Evolutionary conservation across 2,329 filamentous ascomycete genomes (phyloP).

Genomic region (Fusarium floridanum): DNA sequence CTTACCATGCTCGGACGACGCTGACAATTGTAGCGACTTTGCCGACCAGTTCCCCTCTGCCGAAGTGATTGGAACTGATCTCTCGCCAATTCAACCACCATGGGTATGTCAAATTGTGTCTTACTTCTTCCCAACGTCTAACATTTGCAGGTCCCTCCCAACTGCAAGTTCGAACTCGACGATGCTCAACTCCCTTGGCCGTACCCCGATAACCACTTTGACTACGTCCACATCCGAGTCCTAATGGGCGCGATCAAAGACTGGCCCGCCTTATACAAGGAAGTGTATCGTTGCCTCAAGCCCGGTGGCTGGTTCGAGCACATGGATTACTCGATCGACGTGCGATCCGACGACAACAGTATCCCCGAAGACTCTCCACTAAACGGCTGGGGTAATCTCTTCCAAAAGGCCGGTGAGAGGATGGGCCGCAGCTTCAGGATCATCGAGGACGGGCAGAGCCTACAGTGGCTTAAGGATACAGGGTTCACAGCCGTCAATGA

Average conservation of each 20-base stretch:
- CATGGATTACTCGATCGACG: slow-evolving; percentile 42
- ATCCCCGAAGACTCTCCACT: slow-evolving; percentile 41
- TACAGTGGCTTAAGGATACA: slow-evolving; percentile 1
- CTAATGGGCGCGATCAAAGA: slow-evolving; percentile 68
- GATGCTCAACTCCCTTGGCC: slow-evolving; percentile 49
- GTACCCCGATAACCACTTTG: slow-evolving; percentile 56
- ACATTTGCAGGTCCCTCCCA: slow-evolving; percentile 56
- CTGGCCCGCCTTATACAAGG: slow-evolving; percentile 66
- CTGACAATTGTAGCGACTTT: slow-evolving; percentile 57
- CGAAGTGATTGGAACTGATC: slow-evolving; percentile 64
- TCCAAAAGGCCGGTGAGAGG: slow-evolving; percentile 44
- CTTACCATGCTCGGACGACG: too few species aligned
- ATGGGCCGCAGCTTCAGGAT: slow-evolving; percentile 47
- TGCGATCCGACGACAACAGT: slow-evolving; percentile 46
- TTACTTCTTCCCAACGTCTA: slow-evolving; percentile 50
- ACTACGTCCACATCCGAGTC: slow-evolving; percentile 71
- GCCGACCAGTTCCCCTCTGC: slow-evolving; percentile 58
- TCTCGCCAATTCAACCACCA: slow-evolving; percentile 67
- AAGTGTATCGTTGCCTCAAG: slow-evolving; percentile 64
- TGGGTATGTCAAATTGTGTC: slow-evolving; percentile 53
- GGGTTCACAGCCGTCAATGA: slow-evolving; percentile 35
- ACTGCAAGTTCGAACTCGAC: slow-evolving; percentile 59
- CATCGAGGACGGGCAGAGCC: slow-evolving; percentile 37
- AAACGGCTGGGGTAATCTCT: slow-evolving; percentile 40
- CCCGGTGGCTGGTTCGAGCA: slow-evolving; percentile 63